Percentiles rank a stretch among this genome's conserved stretches.
These are phyloP conservation scores for Annona squamosa DNA, from an alignment of 164 flowering plant species.

Conservation along the genomic window DNA sequence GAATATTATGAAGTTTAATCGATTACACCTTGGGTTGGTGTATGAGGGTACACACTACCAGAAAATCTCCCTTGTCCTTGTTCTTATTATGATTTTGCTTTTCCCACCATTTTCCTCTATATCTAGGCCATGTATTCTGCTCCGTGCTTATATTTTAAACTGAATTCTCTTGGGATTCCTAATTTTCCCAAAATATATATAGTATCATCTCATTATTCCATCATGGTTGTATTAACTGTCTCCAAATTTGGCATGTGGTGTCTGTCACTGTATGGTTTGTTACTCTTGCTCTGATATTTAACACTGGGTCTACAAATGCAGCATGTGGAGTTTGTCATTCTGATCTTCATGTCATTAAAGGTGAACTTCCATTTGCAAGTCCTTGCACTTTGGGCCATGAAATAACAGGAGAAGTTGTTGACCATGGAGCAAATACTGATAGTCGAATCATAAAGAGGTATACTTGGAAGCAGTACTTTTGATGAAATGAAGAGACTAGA, in stretches of 20 bases:
- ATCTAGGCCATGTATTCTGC: too few relatives aligned
- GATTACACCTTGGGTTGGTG: not conserved
- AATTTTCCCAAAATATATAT: too few relatives aligned
- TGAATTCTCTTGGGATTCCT: too few relatives aligned
- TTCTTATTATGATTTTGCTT: not conserved
- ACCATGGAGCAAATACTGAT: constrained; percentile 78
- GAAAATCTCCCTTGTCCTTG: not conserved
- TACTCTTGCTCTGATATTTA: not conserved
- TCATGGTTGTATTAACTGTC: too few relatives aligned
- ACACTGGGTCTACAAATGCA: constrained; percentile 25
- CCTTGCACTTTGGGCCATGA: constrained; percentile 98
- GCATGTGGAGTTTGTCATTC: constrained; percentile 99
- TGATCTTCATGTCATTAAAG: constrained; percentile 95
- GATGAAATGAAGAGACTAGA: too few relatives aligned
- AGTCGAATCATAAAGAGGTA: constrained; percentile 55
- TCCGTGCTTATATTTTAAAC: too few relatives aligned
- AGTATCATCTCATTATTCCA: too few relatives aligned
- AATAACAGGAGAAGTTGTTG: constrained; percentile 96
- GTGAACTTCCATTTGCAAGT: constrained; percentile 87
- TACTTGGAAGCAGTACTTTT: not conserved
- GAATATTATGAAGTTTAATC: not conserved
- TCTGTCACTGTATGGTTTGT: too few relatives aligned
- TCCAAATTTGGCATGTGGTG: too few relatives aligned
- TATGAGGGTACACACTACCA: not conserved
- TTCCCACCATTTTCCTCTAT: not conserved